Evolutionary conservation across 176 grass and related monocot genomes (phyloP), one percentile per base, ranked within the genome.

Genomic region (Eleusine indica): DNA sequence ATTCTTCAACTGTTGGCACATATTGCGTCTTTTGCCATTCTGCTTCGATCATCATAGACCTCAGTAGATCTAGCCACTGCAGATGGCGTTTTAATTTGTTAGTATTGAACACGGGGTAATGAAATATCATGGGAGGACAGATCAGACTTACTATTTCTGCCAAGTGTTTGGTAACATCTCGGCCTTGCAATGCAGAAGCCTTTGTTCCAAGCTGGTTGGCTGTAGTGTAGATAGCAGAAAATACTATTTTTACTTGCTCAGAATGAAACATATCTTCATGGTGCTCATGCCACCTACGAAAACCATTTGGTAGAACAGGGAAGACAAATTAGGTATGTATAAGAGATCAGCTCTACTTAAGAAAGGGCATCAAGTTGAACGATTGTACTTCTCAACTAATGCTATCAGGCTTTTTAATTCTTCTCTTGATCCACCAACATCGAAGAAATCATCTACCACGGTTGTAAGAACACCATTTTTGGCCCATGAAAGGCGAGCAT

Each of bases 371-470:
- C 25, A 64, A 64, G 61, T 64, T 64, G 61, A 64, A 64, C 9
- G 22, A 29, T 64, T 64, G 9, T 91, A 97, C 92, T 73, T 91
- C 75, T 92, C 86, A 29, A 91, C 80, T 86, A 97, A 86, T 21
- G 64, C 3, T 39, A 94, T 66, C 13, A 97, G 88, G 54, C 83
- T 87, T 79, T 88, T 53, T n/a, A 91, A 54, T 78, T 97, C 95
- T 84, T 94, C 90, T 70, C 51, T 83, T 66, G 95, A 97, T 82
- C 95, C 92, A 47, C 81, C 88, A 60, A 89, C 29, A 41, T 97
- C 95, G 22, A 97, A 97, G 77, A 97, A 92, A 73, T 97, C 95
- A 17, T 97, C 92, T 28, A 91, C 77, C 3, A 92, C 21, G 10
- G 88, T 93, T 18, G 90, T 88, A 19, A 97, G 91, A 9, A 93